Evolutionary conservation across 768 basidiomycete species (phyloP), one percentile per base, ranked within the genome.

Genomic region (Suillus luteus): DNA sequence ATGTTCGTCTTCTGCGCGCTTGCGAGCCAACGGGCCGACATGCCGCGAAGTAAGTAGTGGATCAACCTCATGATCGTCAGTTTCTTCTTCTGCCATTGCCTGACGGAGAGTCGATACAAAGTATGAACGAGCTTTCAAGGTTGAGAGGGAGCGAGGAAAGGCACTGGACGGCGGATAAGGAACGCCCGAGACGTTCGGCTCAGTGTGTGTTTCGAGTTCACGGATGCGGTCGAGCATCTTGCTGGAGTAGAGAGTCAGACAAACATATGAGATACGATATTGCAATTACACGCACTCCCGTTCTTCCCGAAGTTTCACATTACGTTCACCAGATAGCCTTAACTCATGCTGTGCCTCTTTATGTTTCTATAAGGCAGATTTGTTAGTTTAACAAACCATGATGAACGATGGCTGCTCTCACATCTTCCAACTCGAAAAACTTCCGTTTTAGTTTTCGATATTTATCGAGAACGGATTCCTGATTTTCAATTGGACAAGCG

Each of bases 371-470:
- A 75, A 62, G 63, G 68, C 59, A 69, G 70, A 69, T 72, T 19
- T 41, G 66, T 77, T 71, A 68, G 40, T 38, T 19, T 17, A 58
- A 41, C 37, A 33, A 44, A 48, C 12, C 9, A 31, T 55, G 31
- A 40, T 54, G 57, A 31, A 38, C 7, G 24, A 52, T 33, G 55
- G 49, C 44, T 55, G 77, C 86, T 69, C 61, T 69, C 61, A 91
- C 90, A 84, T 91, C 86, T 68, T 90, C 87, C 48, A 90, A 82
- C 61, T 89, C 87, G 66, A 83, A 82, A 72, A 84, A 88, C 46
- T 85, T 84, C 49, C 86, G 76, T 72, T 92, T 92, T 60, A 90
- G 79, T 67, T 81, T 84, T 64, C 77, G 78, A 73, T 89, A 88
- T 75, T 89, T 90, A 77, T 89, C 88, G 55, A 27, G 14, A 14